Percentiles rank a stretch among this genome's conserved stretches.
These are phyloP conservation scores for Calonectria pseudoreteaudii DNA, from an alignment of 2,329 filamentous ascomycete genomes.

Conservation along the genomic window DNA sequence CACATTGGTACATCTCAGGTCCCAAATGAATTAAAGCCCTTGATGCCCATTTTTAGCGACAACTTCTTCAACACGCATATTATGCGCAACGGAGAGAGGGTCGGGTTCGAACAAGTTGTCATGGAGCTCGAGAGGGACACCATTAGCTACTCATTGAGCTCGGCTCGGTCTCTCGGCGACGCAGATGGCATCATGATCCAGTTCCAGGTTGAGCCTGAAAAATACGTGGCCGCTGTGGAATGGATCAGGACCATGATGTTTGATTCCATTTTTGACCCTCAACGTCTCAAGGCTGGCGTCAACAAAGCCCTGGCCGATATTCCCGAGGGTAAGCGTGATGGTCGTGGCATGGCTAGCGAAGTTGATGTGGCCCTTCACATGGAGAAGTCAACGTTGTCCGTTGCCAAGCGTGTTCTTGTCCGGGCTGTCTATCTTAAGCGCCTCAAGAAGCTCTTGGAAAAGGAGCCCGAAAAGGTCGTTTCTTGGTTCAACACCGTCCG, in stretches of 20 bases:
- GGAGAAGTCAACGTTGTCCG: slow-evolving; percentile 78
- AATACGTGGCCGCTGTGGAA: slow-evolving; percentile 83
- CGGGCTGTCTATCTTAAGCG: slow-evolving; percentile 89
- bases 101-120: slow-evolving; percentile 93
- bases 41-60: slow-evolving; percentile 86
- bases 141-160: slow-evolving; percentile 81
- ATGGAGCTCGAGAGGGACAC: slow-evolving; percentile 93
- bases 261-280: slow-evolving; percentile 86
- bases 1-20: slow-evolving; percentile 83
- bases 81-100: slow-evolving; percentile 76
- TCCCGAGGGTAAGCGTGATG: slow-evolving; percentile 90
- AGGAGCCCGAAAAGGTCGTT: slow-evolving; percentile 81
- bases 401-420: slow-evolving; percentile 84
- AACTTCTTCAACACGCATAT: slow-evolving; percentile 97
- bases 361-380: slow-evolving; percentile 84
- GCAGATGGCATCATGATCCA: slow-evolving; percentile 84
- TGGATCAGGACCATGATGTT: slow-evolving; percentile 92
- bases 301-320: slow-evolving; percentile 91
- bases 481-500: slow-evolving; percentile 82
- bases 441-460: slow-evolving; percentile 82
- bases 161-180: slow-evolving; percentile 77
- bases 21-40: slow-evolving; percentile 84
- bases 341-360: slow-evolving; percentile 73
- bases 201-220: slow-evolving; percentile 88
- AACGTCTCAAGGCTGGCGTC: slow-evolving; percentile 71